phyloP scores from a whole-genome alignment of 1,284 basidiomycete genomes.

The Pterulicium gracile region DNA sequence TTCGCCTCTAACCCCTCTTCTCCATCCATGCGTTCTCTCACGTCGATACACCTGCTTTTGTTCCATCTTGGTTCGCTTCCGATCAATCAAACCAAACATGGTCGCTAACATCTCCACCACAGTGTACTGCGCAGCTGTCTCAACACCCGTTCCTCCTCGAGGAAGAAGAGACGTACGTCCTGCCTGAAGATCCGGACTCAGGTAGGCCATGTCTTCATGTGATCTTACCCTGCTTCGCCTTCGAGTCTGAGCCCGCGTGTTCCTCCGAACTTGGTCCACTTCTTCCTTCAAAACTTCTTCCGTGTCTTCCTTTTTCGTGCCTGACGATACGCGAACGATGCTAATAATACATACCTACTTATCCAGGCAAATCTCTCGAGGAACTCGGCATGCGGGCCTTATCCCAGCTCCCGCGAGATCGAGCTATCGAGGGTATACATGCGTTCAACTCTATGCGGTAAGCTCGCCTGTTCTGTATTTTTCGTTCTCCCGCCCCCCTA shows the following conservation, averaged over 20 bases:
- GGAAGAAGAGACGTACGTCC: conserved; percentile 73
- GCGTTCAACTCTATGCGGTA: conserved; percentile 75
- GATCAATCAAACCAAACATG: conserved; percentile 19
- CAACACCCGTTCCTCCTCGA: conserved; percentile 49
- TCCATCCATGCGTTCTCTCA: conserved; percentile 2
- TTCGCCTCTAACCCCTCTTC: conserved; percentile 5
- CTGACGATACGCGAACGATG: no score
- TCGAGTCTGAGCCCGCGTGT: no score
- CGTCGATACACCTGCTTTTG: conserved; percentile 5
- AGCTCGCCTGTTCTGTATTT: no score
- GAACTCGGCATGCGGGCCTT: conserved; percentile 72
- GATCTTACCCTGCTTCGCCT: no score
- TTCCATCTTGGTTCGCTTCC: conserved; percentile 6
- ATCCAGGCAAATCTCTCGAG: conserved; percentile 62
- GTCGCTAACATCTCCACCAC: conserved; percentile 44
- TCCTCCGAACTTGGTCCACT: no score
- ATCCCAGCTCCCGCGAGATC: conserved; percentile 56
- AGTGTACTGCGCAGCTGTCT: background rate
- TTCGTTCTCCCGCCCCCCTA: no score
- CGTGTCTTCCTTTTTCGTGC: conserved; percentile 9
- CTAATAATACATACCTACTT: no score
- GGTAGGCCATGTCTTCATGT: conserved; percentile 38
- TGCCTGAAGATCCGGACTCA: conserved; percentile 73
- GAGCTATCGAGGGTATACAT: conserved; percentile 67
- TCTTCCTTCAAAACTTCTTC: no score